A percentile compares a stretch with the other conserved stretches of the same genome.
Evolutionary conservation across 164 flowering plant genomes (phyloP).

Genomic region (Vitis riparia): DNA sequence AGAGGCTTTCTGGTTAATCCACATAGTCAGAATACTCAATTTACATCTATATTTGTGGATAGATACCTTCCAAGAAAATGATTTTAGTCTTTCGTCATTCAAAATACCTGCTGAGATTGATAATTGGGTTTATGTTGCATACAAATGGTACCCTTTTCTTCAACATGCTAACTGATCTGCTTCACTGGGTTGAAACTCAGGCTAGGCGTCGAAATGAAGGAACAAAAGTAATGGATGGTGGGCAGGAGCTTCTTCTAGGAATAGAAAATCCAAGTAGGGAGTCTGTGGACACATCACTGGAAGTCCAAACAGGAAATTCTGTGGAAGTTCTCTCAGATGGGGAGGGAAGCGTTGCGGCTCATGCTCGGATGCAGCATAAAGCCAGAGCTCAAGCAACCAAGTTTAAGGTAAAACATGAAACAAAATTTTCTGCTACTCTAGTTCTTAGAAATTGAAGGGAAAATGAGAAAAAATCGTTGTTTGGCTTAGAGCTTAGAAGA

Average conservation of each 20-base stretch:
- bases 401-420: slow-evolving; percentile 47
- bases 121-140: neutral
- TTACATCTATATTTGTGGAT: neutral
- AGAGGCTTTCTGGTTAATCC: slow-evolving; percentile 58
- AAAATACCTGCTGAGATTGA: too few species aligned
- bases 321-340: slow-evolving; percentile 30
- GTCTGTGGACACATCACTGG: slow-evolving; percentile 66
- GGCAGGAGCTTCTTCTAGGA: slow-evolving; percentile 18
- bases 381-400: slow-evolving; percentile 35
- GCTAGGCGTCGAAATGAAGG: slow-evolving; percentile 33
- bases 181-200: slow-evolving; percentile 36
- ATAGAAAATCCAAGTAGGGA: slow-evolving; percentile 43
- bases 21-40: neutral
- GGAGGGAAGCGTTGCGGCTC: slow-evolving; percentile 28
- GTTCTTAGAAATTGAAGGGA: too few species aligned
- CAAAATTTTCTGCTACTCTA: too few species aligned
- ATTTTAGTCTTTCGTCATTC: too few species aligned
- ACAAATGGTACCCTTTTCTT: too few species aligned
- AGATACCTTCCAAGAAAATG: neutral
- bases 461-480: too few species aligned
- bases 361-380: slow-evolving; percentile 34
- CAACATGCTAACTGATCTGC: neutral
- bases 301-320: slow-evolving; percentile 78
- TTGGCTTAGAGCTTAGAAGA: too few species aligned
- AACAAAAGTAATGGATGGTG: slow-evolving; percentile 9